A percentile compares a stretch with the other conserved stretches of the same genome.
phyloP scores from a whole-genome alignment of 495 filamentous ascomycete species.

The Extremus antarcticus region DNA sequence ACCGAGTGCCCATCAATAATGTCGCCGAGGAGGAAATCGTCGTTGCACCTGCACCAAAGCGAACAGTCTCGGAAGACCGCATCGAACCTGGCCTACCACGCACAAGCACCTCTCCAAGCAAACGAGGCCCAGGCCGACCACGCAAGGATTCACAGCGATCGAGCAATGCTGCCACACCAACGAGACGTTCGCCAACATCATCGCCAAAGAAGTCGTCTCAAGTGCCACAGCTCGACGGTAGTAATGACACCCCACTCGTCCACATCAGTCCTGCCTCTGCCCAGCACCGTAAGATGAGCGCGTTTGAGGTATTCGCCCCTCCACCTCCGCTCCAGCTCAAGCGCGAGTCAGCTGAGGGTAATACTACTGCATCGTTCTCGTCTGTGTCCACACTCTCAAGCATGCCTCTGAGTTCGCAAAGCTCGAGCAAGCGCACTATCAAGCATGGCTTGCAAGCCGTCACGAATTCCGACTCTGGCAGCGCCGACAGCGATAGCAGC shows the following conservation, averaged over 20 bases:
- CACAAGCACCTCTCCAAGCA: neutral
- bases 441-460: slow-evolving; percentile 14
- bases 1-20: neutral
- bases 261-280: neutral
- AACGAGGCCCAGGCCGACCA: neutral
- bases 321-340: neutral
- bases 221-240: neutral
- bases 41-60: neutral
- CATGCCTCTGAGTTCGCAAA: slow-evolving; percentile 15
- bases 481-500: slow-evolving; percentile 7
- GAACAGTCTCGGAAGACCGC: neutral
- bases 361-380: slow-evolving; percentile 5
- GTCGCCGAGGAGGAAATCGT: neutral
- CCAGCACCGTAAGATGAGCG: neutral
- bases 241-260: neutral
- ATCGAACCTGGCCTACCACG: neutral
- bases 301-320: neutral
- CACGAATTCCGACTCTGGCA: slow-evolving; percentile 18
- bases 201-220: neutral
- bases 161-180: slow-evolving; percentile 1
- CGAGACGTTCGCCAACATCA: neutral
- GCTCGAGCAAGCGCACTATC: slow-evolving; percentile 11
- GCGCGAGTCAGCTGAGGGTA: neutral
- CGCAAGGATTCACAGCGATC: neutral
- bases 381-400: slow-evolving; percentile 13